Evolutionary conservation across 148 eudicot species (phyloP).

Genomic region (Camellia lanceoleosa): DNA sequence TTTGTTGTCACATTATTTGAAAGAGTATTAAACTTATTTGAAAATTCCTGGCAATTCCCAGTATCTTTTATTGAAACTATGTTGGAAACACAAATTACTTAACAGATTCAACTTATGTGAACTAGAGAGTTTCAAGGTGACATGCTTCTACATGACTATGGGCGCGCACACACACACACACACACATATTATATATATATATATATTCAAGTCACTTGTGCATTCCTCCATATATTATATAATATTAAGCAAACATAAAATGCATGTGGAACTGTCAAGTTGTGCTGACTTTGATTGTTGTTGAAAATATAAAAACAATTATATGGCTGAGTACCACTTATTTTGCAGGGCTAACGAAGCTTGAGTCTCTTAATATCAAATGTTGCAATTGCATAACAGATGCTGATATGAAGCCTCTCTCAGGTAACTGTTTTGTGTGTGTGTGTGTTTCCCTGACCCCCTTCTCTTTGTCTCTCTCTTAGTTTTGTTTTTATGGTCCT

Average conservation of each 20-base stretch:
- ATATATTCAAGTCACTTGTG: not conserved
- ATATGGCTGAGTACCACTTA: not conserved
- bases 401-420: slow-evolving; percentile 61
- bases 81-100: not conserved
- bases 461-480: not conserved
- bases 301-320: not conserved
- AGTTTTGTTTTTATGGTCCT: not conserved
- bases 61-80: not conserved
- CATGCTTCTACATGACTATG: not conserved
- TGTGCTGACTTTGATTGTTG: not conserved
- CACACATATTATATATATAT: too few relatives aligned
- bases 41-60: not conserved
- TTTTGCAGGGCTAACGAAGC: slow-evolving; percentile 51
- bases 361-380: slow-evolving; percentile 59
- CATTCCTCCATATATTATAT: not conserved
- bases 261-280: not conserved
- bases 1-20: not conserved
- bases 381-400: slow-evolving; percentile 69
- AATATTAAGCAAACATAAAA: not conserved
- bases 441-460: too few relatives aligned
- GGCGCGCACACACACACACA: too few relatives aligned
- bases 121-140: not conserved
- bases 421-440: slow-evolving; percentile 38
- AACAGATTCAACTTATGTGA: not conserved
- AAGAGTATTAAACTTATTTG: not conserved